These are phyloP conservation scores for Hypoxylon sp. DNA, from an alignment of 2,329 filamentous ascomycete species.

Conservation along the genomic window DNA sequence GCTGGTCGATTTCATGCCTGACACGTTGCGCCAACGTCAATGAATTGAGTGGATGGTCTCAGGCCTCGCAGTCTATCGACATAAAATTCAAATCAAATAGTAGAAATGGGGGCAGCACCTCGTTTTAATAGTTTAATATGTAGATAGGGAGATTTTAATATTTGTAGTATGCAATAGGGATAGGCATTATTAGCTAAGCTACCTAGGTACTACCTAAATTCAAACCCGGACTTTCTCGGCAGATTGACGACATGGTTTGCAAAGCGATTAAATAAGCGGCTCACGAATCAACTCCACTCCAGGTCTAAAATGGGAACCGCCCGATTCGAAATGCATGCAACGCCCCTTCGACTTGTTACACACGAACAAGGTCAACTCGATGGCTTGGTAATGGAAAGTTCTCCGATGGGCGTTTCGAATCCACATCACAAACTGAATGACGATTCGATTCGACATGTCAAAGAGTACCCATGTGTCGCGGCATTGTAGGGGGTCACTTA, in stretches of 20 bases:
- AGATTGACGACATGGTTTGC: slow-evolving; percentile 31
- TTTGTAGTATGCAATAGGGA: neutral
- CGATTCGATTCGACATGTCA: slow-evolving; percentile 4
- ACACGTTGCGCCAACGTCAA: slow-evolving; percentile 1
- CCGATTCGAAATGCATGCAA: slow-evolving; percentile 33
- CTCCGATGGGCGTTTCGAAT: neutral
- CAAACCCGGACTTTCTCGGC: slow-evolving; percentile 24
- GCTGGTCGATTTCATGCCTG: slow-evolving; percentile 27
- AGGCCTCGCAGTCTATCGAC: slow-evolving; percentile 6
- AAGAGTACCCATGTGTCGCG: slow-evolving; percentile 7
- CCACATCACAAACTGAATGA: slow-evolving; percentile 5
- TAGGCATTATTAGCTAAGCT: slow-evolving; percentile 7
- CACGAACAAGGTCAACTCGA: neutral
- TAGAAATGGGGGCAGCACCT: neutral
- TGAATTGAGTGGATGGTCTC: slow-evolving; percentile 4
- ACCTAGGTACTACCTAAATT: neutral
- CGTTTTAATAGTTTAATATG: neutral
- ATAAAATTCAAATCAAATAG: slow-evolving; percentile 5
- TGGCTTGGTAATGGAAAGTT: slow-evolving; percentile 13
- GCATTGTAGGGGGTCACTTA: slow-evolving; percentile 18
- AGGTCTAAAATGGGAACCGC: slow-evolving; percentile 11
- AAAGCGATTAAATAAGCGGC: slow-evolving; percentile 16
- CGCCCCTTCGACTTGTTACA: slow-evolving; percentile 23
- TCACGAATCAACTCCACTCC: slow-evolving; percentile 24
- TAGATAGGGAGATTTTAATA: neutral